Evolutionary conservation across 148 eudicot genomes (phyloP), one percentile per base, ranked within the genome.

Genomic region (Rhododendron ferrugineum): DNA sequence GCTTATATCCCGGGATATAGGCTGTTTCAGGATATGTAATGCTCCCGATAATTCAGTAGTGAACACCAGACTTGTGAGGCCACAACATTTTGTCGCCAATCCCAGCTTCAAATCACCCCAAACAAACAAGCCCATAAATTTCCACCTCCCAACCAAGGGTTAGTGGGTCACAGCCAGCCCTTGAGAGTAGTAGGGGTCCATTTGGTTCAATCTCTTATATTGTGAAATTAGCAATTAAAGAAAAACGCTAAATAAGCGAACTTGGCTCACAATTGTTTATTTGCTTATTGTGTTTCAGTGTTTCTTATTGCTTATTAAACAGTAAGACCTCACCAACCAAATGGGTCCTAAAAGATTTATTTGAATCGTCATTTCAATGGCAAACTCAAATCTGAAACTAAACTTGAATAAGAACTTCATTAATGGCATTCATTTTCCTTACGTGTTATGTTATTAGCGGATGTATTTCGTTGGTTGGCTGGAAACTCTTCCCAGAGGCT

Each of bases 381-480:
- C 36, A 70, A 30, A 13, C 75, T 70, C 75, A 28, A 2, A 4
- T 68, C 34, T 68, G 11, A 68, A 4, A 1, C 73, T 28, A 68
- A 68, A 30, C 32, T 70, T 70, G 16, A 28, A 26, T 28, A 68
- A 68, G 34, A 68, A 68, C 22, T 70, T 70, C 37, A 32, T 70
- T 30, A 32, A 32, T 70, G 75, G 8, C 20, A 28, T 70, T 70
- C 40, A 4, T 66, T 26, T 66, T 66, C 16, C 13, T 10, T 23
- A 6, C n/a, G 13, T 79, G 84, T 82, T 16, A 78, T 79, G 54
- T 81, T 86, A 8, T 83, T 89, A 96, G 98, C 92, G 86, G 96
- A 96, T 88, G 98, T 94, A 56, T 90, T 94, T 70, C 93, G 87
- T 80, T 94, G 98, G 98, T 85, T 96, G 93, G 98, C 98, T 73